Evolutionary conservation across 257 asterid species (phyloP), one percentile per base, ranked within the genome.

Genomic region (Solanum chilense): DNA sequence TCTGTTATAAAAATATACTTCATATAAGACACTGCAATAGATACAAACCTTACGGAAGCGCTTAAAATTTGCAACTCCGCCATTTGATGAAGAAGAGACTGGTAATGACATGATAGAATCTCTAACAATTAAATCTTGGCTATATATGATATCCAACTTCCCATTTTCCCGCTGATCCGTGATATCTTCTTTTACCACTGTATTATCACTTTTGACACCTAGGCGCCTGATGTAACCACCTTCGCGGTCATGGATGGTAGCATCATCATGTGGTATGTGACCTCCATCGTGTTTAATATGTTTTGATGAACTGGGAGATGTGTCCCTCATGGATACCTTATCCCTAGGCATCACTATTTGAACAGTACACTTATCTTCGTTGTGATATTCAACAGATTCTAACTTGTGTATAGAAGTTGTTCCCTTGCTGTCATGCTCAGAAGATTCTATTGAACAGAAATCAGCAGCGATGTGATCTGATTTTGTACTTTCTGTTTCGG

Each of bases 61-160:
- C 88, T 97, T 97, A 94, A 95, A 97, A 92, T 97, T 92, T 77
- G 90, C 18, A 27, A 83, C 91, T 33, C 88, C 86, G 71, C 88
- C 91, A 82, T 80, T 82, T 84, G 87, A 60, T 5, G 93, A 87
- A 85, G 92, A 87, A 86, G 8, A 90, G 62, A 86, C 88, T 52
- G 91, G 88, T 86, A 89, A 88, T 13, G 85, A 86, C 68, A 87
- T 15, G 69, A 82, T 90, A 64, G 89, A 84, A 82, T 91, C 95
- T 90, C 95, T 91, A 62, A 94, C 98, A 76, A 97, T 91, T 71
- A 97, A 94, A 86, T 93, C 89, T 91, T 94, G 98, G 93, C 98
- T 94, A 91, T 89, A 95, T 89, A 97, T 91, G 76, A 97, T 88
- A 91, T 94, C 97, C 78, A 88, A 85, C 89, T 91, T 92, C 88